A percentile compares a stretch with the other conserved stretches of the same genome.
Conservation (phyloP, 306 rosid genomes). For the Inga laurina region DNA sequence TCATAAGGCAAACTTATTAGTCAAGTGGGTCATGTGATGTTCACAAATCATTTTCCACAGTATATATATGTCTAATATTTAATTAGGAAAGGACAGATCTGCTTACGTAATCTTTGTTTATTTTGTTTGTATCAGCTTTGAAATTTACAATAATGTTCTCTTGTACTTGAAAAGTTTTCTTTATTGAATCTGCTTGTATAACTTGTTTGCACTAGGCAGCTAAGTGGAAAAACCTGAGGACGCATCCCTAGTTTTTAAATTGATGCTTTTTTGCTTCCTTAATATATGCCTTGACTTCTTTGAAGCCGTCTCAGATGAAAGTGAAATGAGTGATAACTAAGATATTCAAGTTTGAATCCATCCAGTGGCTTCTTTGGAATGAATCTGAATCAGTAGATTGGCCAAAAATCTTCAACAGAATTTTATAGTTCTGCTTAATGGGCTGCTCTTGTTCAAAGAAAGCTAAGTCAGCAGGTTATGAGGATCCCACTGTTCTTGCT, state of each 20-base stretch:
- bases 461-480: constrained; percentile 48
- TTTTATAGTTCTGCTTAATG: constrained; percentile 42
- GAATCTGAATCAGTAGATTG: background rate
- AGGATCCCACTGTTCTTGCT: constrained; percentile 62
- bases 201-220: background rate
- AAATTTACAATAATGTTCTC: background rate
- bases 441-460: constrained; percentile 58
- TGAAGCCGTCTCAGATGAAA: background rate
- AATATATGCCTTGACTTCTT: background rate
- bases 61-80: background rate
- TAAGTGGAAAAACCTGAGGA: background rate
- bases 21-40: background rate
- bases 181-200: background rate
- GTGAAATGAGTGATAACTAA: background rate
- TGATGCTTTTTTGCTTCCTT: background rate
- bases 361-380: background rate
- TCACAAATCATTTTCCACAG: background rate
- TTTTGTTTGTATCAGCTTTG: background rate
- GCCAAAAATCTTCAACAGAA: constrained; percentile 5
- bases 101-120: background rate
- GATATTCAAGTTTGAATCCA: constrained; percentile 5
- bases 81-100: constrained; percentile 20
- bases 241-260: background rate
- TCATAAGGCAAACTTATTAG: background rate
- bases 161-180: background rate